These are phyloP conservation scores for Yarrowia hollandica DNA, from an alignment of 805 yeast genomes.

Conservation along the genomic window DNA sequence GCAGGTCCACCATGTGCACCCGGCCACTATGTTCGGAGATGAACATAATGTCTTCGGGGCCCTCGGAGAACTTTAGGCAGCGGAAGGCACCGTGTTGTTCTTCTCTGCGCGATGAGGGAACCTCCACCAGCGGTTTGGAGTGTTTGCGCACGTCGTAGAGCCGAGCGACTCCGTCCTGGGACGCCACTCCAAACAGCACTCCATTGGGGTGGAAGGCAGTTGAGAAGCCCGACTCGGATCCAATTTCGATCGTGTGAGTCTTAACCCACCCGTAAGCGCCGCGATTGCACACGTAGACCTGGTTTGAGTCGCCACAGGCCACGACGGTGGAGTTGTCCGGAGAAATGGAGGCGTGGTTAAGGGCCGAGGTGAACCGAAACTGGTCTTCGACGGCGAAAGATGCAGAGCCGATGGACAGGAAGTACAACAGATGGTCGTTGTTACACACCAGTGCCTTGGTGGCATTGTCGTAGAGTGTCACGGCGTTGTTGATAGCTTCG, in stretches of 20 bases:
- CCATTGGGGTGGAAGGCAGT: constrained; percentile 78
- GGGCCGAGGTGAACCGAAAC: constrained; percentile 6
- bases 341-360: constrained; percentile 27
- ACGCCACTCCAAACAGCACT: constrained; percentile 68
- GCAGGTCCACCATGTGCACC: constrained; percentile 78
- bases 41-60: constrained; percentile 72
- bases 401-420: constrained; percentile 51
- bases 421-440: constrained; percentile 73
- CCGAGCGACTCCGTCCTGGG: constrained; percentile 80
- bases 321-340: constrained; percentile 41
- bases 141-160: constrained; percentile 74
- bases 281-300: constrained; percentile 52
- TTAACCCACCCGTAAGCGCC: constrained; percentile 36
- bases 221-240: constrained; percentile 80
- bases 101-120: constrained; percentile 48
- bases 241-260: constrained; percentile 51
- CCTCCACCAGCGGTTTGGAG: constrained; percentile 40
- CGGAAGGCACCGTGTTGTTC: constrained; percentile 63
- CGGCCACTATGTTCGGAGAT: constrained; percentile 84
- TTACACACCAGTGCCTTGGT: constrained; percentile 72
- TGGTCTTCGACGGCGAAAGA: constrained; percentile 16
- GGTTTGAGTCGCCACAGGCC: constrained; percentile 76
- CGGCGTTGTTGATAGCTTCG: constrained; percentile 80
- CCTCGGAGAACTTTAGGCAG: constrained; percentile 59
- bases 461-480: constrained; percentile 45